These are phyloP conservation scores for Aspergillus felis DNA, from an alignment of 2,329 filamentous ascomycete species.

Conservation along the genomic window DNA sequence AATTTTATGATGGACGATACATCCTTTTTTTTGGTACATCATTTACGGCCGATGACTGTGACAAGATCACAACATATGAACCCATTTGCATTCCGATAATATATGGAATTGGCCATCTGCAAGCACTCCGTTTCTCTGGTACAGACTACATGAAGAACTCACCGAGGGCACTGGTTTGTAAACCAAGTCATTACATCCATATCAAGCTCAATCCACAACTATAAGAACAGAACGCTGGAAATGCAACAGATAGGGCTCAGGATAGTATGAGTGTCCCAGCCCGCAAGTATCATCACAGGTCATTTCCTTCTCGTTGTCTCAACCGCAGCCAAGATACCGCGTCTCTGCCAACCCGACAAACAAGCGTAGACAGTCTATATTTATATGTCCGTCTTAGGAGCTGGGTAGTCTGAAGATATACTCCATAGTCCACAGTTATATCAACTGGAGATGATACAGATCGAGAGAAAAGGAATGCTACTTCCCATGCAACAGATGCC, in stretches of 20 bases:
- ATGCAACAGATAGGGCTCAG: not conserved
- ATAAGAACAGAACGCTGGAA: not conserved
- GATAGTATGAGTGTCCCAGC: not conserved
- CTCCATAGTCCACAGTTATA: not conserved
- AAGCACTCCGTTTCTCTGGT: not conserved
- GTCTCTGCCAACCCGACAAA: not conserved
- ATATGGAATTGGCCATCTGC: not conserved
- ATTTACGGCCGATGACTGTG: not conserved
- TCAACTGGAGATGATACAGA: not conserved
- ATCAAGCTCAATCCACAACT: slow-evolving; percentile 15
- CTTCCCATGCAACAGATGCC: not conserved
- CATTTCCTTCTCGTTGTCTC: not conserved
- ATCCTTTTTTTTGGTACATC: not conserved
- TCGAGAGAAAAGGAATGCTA: not conserved
- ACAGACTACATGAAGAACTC: not conserved
- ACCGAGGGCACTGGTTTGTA: not conserved
- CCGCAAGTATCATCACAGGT: not conserved
- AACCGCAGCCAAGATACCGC: not conserved
- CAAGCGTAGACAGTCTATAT: not conserved
- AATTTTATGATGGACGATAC: not conserved
- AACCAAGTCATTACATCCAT: slow-evolving; percentile 26
- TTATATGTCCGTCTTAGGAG: not conserved
- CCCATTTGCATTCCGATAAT: not conserved
- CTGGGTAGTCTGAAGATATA: not conserved
- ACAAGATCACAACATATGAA: not conserved